Base-by-base conservation (phyloP, 441 rosid genomes). In the Kokia cookei region DNA sequence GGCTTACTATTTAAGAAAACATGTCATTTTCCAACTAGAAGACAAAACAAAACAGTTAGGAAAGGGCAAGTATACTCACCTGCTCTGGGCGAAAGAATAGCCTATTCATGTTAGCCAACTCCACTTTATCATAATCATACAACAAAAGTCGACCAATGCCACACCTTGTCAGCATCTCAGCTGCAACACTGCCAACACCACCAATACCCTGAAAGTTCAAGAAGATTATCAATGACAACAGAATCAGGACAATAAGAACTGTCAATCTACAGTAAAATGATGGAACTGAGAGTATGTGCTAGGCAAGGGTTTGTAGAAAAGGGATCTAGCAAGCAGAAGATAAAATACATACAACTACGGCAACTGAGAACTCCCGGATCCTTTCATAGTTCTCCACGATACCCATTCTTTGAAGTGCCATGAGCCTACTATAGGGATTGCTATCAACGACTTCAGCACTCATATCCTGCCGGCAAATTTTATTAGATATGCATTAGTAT, bases 401-500 rank as follows among this genome's bases (percentile, higher is more conserved):
- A 43, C 97, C 99, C 98, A 95, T 93, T 73, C 97, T 86, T 77
- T 95, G 99, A 79, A 95, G 99, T 32, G 98, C 99, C 98, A 95
- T 93, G 29, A 93, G 98, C 86, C 99, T 86, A 79, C 99, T 93
- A 73, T 95, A 95, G 58, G 99, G 98, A 83, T 95, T 95, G 80
- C 92, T 90, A 81, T 95, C 98, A 54, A 95, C 95, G 81, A 95
- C 99, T 84, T 91, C 97, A 7, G 97, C 91, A 83, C 99, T 95
- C 91, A 91, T 82, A 79, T 93, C 99, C 99, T 95, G 86, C 69
- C 80, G 80, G 48, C 79, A 7, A 3, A 27, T 64, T 40, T 63
- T 65, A 27, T 60, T 60, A 47, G 37, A 62, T 53, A 35, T 53
- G 32, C 73, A 77, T 51, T 64, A 40, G n/a, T 54, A 65, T 35